phyloP scores from a whole-genome alignment of 2,329 filamentous ascomycete species.

The Ramularia collo-cygni region DNA sequence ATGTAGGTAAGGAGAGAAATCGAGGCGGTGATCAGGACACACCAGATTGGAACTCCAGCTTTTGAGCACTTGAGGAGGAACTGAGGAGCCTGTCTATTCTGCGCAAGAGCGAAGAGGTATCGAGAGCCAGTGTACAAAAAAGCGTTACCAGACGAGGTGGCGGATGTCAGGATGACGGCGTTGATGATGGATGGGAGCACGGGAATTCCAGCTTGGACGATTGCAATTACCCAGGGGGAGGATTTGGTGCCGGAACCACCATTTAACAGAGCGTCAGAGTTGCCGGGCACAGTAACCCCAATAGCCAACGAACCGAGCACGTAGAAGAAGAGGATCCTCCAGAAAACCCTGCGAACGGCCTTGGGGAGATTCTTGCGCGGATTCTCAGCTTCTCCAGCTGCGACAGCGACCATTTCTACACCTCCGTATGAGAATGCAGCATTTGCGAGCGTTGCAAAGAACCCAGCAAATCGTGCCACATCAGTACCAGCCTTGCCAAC shows the following conservation, averaged over 20 bases:
- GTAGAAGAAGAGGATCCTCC: constrained; percentile 47
- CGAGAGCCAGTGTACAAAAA: constrained; percentile 51
- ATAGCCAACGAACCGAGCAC: constrained; percentile 49
- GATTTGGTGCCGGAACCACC: constrained; percentile 32
- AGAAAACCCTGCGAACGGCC: constrained; percentile 49
- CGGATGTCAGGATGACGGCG: constrained; percentile 66
- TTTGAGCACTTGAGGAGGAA: constrained; percentile 42
- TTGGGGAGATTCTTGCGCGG: constrained; percentile 49
- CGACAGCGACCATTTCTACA: constrained; percentile 49
- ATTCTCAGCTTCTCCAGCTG: constrained; percentile 50
- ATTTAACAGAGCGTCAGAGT: constrained; percentile 45
- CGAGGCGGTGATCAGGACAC: constrained; percentile 38
- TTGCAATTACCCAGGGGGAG: constrained; percentile 64
- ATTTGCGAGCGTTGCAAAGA: constrained; percentile 47
- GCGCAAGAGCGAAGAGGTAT: constrained; percentile 44
- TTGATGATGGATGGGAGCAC: constrained; percentile 68
- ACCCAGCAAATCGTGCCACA: constrained; percentile 50
- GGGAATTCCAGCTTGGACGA: constrained; percentile 57
- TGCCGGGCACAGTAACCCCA: constrained; percentile 53
- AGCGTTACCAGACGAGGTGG: constrained; percentile 63
- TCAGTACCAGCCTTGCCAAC: constrained; percentile 46
- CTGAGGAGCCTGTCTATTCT: constrained; percentile 47
- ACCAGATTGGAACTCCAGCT: constrained; percentile 37
- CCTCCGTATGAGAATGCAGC: constrained; percentile 47
- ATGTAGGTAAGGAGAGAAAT: constrained; percentile 53